Evolutionary conservation across 106 monocot species (phyloP).

Genomic region (Platanthera guangdongensis): DNA sequence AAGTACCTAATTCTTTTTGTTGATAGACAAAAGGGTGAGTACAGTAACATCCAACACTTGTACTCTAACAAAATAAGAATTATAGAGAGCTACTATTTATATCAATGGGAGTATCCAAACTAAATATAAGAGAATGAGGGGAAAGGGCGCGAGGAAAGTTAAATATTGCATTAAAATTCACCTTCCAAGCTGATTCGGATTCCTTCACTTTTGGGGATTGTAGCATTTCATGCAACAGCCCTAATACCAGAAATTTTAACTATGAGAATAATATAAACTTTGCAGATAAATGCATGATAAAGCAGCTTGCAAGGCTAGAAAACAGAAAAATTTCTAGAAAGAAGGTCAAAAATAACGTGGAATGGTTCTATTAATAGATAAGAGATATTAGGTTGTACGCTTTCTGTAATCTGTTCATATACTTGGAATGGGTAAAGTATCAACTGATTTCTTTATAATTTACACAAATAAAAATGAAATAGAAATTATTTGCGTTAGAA

Average conservation of each 20-base stretch:
- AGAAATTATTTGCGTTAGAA: too few species aligned
- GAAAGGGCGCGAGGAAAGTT: not conserved
- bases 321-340: not conserved
- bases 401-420: not conserved
- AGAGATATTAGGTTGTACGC: not conserved
- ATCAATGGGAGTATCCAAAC: not conserved
- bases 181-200: slow-evolving; percentile 44
- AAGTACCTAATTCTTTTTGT: not conserved
- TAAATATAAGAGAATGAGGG: not conserved
- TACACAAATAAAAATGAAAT: too few species aligned
- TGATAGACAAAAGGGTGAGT: not conserved
- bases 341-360: not conserved
- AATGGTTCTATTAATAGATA: not conserved
- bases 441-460: not conserved
- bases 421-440: not conserved
- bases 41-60: not conserved
- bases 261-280: not conserved
- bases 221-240: slow-evolving; percentile 38
- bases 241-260: slow-evolving; percentile 6
- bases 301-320: not conserved
- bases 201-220: slow-evolving; percentile 26
- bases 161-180: slow-evolving; percentile 3
- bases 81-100: not conserved
- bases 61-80: not conserved
- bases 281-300: not conserved